phyloP scores from a whole-genome alignment of 2,329 filamentous ascomycete species.

The Aspergillus flavus region DNA sequence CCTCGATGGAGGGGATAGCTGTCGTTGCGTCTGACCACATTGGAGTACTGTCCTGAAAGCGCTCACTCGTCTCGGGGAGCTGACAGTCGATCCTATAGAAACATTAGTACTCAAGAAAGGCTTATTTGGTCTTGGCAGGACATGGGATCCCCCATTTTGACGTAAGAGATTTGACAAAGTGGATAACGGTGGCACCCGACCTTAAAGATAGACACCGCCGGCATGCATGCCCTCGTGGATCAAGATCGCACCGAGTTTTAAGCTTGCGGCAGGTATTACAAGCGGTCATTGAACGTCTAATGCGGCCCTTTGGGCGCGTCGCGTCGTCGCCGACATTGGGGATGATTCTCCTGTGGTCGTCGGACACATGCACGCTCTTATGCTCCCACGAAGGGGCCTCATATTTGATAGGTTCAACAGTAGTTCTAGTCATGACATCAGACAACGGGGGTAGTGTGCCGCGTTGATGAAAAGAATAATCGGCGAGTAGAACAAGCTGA shows the following conservation, averaged over 20 bases:
- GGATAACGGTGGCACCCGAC: slow-evolving; percentile 17
- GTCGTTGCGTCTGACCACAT: slow-evolving; percentile 35
- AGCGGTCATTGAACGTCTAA: slow-evolving; percentile 40
- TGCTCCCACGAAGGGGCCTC: slow-evolving; percentile 30
- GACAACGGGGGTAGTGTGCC: slow-evolving; percentile 5
- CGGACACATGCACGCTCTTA: slow-evolving; percentile 26
- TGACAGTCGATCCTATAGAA: slow-evolving; percentile 36
- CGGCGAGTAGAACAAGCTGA: neutral
- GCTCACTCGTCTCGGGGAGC: slow-evolving; percentile 37
- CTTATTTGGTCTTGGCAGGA: slow-evolving; percentile 3
- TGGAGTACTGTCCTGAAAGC: slow-evolving; percentile 34
- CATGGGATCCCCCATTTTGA: neutral
- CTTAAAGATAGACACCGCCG: slow-evolving; percentile 41
- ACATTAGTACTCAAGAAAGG: neutral
- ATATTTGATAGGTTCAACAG: slow-evolving; percentile 24
- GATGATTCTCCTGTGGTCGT: slow-evolving; percentile 27
- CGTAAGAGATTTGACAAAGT: neutral
- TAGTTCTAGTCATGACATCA: slow-evolving; percentile 29
- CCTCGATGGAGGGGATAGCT: slow-evolving; percentile 37
- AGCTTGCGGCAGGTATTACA: slow-evolving; percentile 43
- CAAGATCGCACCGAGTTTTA: slow-evolving; percentile 40
- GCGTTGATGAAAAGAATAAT: neutral
- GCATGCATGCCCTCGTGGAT: slow-evolving; percentile 39
- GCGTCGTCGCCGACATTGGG: slow-evolving; percentile 27
- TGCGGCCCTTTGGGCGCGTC: slow-evolving; percentile 33